Conservation (phyloP, 2,329 filamentous ascomycete genomes). For the Exophiala mesophila region DNA sequence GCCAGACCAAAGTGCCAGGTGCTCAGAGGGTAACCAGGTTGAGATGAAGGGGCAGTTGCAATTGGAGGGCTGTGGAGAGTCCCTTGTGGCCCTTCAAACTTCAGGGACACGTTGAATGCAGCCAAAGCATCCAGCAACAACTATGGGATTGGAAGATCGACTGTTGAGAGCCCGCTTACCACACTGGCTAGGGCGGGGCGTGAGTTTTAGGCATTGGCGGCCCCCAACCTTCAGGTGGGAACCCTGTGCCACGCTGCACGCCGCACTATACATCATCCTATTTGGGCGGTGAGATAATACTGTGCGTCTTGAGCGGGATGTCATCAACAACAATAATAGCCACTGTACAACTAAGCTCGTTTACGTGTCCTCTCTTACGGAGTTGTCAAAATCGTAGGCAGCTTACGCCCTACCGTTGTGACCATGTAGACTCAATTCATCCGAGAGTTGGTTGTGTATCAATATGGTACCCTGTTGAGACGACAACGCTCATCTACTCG, state of each 20-base stretch:
- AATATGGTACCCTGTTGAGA: no score
- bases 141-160: not conserved
- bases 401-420: no score
- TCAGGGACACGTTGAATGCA: no score
- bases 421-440: no score
- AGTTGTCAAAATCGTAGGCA: no score
- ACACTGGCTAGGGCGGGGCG: constrained; percentile 8
- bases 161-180: constrained; percentile 25
- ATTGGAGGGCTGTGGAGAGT: not conserved
- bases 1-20: not conserved
- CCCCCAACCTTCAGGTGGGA: constrained; percentile 18
- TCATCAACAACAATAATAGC: no score
- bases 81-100: no score
- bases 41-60: constrained; percentile 11
- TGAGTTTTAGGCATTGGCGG: constrained; percentile 24
- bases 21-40: not conserved
- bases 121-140: not conserved
- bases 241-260: not conserved
- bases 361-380: no score
- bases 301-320: no score
- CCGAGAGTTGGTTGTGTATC: no score
- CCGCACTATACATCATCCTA: constrained; percentile 3
- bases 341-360: no score
- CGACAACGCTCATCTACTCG: no score
- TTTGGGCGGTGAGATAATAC: constrained; percentile 20